phyloP scores from a whole-genome alignment of 345 rosid species.

The Crucihimalaya himalaica region DNA sequence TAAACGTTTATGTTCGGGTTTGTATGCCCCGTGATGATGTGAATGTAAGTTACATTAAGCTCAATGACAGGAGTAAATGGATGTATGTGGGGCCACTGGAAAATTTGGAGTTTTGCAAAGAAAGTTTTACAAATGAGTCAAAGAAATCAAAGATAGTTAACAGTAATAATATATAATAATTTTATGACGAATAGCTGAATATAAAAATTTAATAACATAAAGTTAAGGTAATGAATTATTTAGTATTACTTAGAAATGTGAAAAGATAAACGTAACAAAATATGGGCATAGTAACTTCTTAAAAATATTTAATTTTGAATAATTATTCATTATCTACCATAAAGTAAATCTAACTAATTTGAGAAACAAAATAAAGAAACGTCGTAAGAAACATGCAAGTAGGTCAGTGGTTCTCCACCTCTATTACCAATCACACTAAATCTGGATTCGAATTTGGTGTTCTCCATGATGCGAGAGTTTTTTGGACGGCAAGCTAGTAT shows the following conservation, averaged over 20 bases:
- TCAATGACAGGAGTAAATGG: not conserved
- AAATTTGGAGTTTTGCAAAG: constrained; percentile 2
- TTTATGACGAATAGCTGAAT: not conserved
- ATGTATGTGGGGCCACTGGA: not conserved
- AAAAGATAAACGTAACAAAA: not conserved
- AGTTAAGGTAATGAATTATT: not conserved
- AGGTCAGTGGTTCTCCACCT: too few relatives aligned
- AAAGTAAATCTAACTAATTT: not conserved
- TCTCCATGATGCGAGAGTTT: too few relatives aligned
- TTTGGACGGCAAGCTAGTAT: too few relatives aligned
- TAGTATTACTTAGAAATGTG: not conserved
- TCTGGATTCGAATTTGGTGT: too few relatives aligned
- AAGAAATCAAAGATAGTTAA: not conserved
- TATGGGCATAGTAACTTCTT: not conserved
- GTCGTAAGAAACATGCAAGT: too few relatives aligned
- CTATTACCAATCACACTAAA: too few relatives aligned
- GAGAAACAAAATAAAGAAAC: not conserved
- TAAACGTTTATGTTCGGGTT: not conserved
- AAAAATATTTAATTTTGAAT: too few relatives aligned
- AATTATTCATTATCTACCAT: not conserved
- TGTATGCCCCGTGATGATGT: not conserved
- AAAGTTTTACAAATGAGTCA: not conserved
- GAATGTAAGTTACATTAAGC: constrained; percentile 15
- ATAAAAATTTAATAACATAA: not conserved
- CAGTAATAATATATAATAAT: too few relatives aligned